A percentile compares a stretch with the other conserved stretches of the same genome.
Evolutionary conservation across 345 rosid genomes (phyloP).

Genomic region (Aquilaria malaccensis): DNA sequence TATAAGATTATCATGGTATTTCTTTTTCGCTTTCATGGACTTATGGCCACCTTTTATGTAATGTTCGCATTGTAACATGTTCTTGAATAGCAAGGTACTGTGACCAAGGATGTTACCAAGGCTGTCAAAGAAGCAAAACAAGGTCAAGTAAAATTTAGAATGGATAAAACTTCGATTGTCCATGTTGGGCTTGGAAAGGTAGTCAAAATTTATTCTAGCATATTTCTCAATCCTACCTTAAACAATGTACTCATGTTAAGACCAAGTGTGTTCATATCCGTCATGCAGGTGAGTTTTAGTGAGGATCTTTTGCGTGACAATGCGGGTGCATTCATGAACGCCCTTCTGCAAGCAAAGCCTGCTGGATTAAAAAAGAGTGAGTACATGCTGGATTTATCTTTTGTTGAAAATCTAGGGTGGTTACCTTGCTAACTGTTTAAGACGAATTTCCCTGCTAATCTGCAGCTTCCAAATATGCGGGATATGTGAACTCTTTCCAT

Average conservation of each 20-base stretch:
- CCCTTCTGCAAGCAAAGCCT: constrained; percentile 87
- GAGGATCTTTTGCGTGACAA: constrained; percentile 80
- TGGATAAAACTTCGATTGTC: constrained; percentile 88
- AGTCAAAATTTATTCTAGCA: background rate
- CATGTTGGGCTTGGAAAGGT: constrained; percentile 97
- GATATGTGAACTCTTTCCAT: constrained; percentile 69
- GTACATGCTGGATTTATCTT: constrained; percentile 14
- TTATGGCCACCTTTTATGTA: background rate
- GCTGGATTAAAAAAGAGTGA: constrained; percentile 93
- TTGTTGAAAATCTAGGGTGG: background rate
- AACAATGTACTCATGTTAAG: constrained; percentile 1
- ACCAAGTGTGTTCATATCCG: background rate
- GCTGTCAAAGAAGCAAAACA: constrained; percentile 77
- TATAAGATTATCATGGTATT: constrained; percentile 19
- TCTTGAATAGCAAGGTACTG: constrained; percentile 75
- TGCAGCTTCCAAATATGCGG: constrained; percentile 93
- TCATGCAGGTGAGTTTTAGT: constrained; percentile 53
- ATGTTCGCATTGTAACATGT: constrained; percentile 9
- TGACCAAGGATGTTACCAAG: constrained; percentile 58
- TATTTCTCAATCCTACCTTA: background rate
- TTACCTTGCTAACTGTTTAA: background rate
- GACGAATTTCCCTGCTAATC: constrained; percentile 7
- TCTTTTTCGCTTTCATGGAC: background rate
- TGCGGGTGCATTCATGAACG: constrained; percentile 85
- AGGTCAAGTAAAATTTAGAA: constrained; percentile 72